Evolutionary conservation across 352 stramenopile species (phyloP).

Genomic region (Proteromonas lacertae): DNA sequence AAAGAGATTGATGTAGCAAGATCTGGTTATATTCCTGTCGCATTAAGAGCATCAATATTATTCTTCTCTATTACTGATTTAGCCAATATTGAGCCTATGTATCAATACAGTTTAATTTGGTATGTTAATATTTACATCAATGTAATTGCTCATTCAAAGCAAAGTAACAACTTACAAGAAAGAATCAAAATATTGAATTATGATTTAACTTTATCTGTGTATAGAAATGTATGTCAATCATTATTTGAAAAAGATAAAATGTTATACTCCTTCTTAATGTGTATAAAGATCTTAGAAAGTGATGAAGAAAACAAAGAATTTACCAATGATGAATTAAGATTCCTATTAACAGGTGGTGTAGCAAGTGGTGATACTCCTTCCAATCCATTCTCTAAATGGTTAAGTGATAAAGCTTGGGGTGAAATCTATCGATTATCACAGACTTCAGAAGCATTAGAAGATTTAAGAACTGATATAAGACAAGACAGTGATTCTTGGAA

Average conservation of each 20-base stretch:
- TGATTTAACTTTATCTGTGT: constrained; percentile 57
- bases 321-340: constrained; percentile 49
- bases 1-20: constrained; percentile 47
- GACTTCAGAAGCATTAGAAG: too few relatives aligned
- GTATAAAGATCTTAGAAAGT: constrained; percentile 35
- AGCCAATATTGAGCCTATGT: constrained; percentile 58
- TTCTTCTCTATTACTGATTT: constrained; percentile 70
- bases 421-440: constrained; percentile 49
- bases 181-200: constrained; percentile 32
- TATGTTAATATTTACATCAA: constrained; percentile 52
- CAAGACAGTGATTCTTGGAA: constrained; percentile 34
- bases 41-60: constrained; percentile 45
- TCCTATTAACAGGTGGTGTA: constrained; percentile 60
- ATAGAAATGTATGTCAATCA: constrained; percentile 54
- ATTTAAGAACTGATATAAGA: constrained; percentile 36
- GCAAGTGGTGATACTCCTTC: constrained; percentile 39
- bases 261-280: constrained; percentile 55
- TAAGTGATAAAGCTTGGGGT: constrained; percentile 56
- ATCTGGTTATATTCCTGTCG: constrained; percentile 42
- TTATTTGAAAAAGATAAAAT: constrained; percentile 65
- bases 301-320: too few relatives aligned
- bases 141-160: constrained; percentile 44
- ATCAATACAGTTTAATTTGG: constrained; percentile 59
- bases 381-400: constrained; percentile 51
- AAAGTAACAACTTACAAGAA: constrained; percentile 23